Evolutionary conservation across 805 yeast genomes (phyloP), one percentile per base, ranked within the genome.

Genomic region (Suhomyces prunicola): DNA sequence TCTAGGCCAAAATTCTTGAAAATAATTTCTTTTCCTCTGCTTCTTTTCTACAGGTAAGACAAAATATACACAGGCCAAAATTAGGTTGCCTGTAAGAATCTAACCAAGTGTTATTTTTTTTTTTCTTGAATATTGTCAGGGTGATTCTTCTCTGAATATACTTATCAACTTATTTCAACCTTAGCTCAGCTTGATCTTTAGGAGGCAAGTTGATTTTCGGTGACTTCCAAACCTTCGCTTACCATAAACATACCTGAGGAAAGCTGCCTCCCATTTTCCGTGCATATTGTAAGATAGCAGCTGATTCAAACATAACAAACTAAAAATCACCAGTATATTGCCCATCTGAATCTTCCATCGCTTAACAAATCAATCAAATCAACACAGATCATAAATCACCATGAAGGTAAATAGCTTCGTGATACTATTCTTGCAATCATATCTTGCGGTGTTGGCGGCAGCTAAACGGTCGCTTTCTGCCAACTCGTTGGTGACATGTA

Each of bases 401-500:
- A 44, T 46, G 48, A 29, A 46, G 22, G 29, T 46, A 6, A 17
- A 17, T n/a, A 15, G 15, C 10, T 36, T 35, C 22, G 36, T 36
- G 33, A 39, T 47, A 22, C 36, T 47, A 15, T 33, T 47, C 22
- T 22, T 35, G 3, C 29, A 13, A 15, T 23, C 36, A 9, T 47
- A 22, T 24, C 49, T 47, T 24, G 42, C 49, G 27, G 17, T 47
- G 19, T 19, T 41, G 12, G 40, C 41, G 7, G 10, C 35, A 29
- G 64, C 68, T 40, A 63, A 59, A 50, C 59, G 78, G 46, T 48
- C 62, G 36, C 69, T 76, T 36, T 53, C 68, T 44, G 96, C 96
- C 7, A 74, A 87, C 13, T 88, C 97, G 3, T 77, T 92, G 57
- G 96, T 91, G 47, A 83, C 96, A 8, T 92, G 97, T 72, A 86